These are phyloP conservation scores for Pseudotulostoma volvatum DNA, from an alignment of 495 filamentous ascomycete genomes.

Conservation along the genomic window DNA sequence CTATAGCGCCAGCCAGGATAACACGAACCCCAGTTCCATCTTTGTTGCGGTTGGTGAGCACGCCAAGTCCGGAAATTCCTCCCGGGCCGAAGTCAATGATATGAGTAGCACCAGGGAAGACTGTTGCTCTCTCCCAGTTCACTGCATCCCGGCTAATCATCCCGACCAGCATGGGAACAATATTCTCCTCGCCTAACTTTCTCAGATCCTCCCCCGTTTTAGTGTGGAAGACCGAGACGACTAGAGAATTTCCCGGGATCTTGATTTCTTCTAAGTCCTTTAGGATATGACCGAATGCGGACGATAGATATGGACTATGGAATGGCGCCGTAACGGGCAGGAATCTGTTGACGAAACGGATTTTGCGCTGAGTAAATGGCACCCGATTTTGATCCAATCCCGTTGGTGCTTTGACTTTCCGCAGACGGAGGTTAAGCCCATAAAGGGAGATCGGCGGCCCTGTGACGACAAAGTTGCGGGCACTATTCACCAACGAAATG, in stretches of 20 bases:
- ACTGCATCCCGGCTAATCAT: slow-evolving; percentile 11
- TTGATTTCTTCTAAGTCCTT: slow-evolving; percentile 63
- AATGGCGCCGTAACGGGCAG: slow-evolving; percentile 95
- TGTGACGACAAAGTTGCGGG: slow-evolving; percentile 90
- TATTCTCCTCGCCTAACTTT: slow-evolving; percentile 8
- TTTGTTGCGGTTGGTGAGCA: slow-evolving; percentile 10
- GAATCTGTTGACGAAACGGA: slow-evolving; percentile 93
- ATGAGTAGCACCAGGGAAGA: slow-evolving; percentile 9
- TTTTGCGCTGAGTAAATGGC: slow-evolving; percentile 85
- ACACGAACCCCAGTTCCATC: slow-evolving; percentile 13
- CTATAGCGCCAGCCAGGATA: slow-evolving; percentile 7
- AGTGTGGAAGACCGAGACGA: slow-evolving; percentile 22
- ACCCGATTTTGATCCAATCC: slow-evolving; percentile 91
- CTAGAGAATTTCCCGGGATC: slow-evolving; percentile 41
- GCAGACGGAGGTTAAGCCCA: slow-evolving; percentile 80
- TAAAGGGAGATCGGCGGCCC: slow-evolving; percentile 94
- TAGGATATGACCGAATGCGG: slow-evolving; percentile 61
- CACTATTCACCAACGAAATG: slow-evolving; percentile 91
- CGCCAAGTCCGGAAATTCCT: slow-evolving; percentile 10
- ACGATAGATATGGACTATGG: slow-evolving; percentile 81
- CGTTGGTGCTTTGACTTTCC: slow-evolving; percentile 93
- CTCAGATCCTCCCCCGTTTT: slow-evolving; percentile 15
- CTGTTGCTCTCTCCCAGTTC: slow-evolving; percentile 13
- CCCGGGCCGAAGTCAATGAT: slow-evolving; percentile 15
- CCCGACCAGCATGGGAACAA: slow-evolving; percentile 6